Evolutionary conservation across 768 basidiomycete species (phyloP).

Genomic region (Phaeotremella skinneri): DNA sequence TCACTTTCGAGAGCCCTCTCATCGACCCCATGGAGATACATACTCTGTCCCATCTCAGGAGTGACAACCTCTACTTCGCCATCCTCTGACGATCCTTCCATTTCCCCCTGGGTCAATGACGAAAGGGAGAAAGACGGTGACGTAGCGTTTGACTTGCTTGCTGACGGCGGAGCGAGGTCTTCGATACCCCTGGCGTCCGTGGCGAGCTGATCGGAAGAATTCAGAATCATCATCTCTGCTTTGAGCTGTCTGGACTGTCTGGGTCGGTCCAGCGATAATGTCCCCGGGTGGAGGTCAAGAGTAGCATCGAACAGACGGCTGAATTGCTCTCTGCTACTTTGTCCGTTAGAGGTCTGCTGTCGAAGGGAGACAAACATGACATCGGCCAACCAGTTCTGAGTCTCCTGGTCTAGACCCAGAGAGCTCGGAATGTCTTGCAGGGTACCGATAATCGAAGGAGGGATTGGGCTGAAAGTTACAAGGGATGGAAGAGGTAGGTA

Average conservation of each 20-base stretch:
- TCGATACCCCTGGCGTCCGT: background rate
- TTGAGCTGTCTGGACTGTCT: constrained; percentile 18
- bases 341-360: constrained; percentile 6
- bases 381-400: constrained; percentile 28
- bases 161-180: constrained; percentile 1
- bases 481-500: constrained; percentile 29
- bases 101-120: constrained; percentile 18
- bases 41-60: constrained; percentile 25
- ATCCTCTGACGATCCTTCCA: constrained; percentile 22
- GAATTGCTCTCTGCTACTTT: background rate
- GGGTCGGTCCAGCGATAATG: constrained; percentile 1
- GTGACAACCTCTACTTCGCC: constrained; percentile 22
- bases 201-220: background rate
- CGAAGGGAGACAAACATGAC: constrained; percentile 24
- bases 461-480: constrained; percentile 33
- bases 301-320: constrained; percentile 9
- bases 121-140: constrained; percentile 9
- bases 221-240: constrained; percentile 31
- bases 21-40: background rate
- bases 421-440: constrained; percentile 18
- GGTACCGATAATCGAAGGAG: constrained; percentile 19
- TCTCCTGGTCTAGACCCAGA: constrained; percentile 23
- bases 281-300: background rate
- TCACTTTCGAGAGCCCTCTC: too few relatives aligned
- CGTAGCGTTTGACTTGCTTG: background rate